These are phyloP conservation scores for Samsoniella hepiali DNA, from an alignment of 2,329 filamentous ascomycete genomes.

Conservation along the genomic window DNA sequence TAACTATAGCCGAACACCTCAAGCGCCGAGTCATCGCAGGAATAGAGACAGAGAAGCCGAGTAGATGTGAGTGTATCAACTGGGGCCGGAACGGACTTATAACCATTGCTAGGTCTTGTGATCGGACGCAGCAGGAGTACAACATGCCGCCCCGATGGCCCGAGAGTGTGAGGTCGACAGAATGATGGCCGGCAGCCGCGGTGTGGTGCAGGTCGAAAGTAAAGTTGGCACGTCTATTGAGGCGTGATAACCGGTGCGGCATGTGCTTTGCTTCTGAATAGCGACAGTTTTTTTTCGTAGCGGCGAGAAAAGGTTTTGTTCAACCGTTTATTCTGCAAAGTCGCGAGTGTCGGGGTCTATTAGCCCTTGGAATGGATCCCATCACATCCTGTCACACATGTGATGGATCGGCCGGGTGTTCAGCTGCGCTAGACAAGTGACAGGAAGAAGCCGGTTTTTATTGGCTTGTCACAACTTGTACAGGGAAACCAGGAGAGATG, in stretches of 20 bases:
- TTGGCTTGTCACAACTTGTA: no score
- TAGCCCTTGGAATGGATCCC: no score
- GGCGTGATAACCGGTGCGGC: background rate
- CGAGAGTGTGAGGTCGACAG: conserved; percentile 6
- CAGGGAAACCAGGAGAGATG: no score
- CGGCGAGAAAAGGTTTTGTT: no score
- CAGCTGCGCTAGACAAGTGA: no score
- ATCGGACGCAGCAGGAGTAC: background rate
- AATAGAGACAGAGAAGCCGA: background rate
- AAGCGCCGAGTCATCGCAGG: background rate
- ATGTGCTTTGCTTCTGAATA: background rate
- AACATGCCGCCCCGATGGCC: background rate
- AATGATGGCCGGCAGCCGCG: background rate
- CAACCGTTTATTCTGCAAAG: no score
- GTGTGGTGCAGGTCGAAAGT: background rate
- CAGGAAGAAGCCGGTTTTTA: no score
- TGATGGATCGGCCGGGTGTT: no score
- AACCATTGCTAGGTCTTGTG: background rate
- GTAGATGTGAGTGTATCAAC: background rate
- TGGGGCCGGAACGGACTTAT: background rate
- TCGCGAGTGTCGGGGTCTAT: no score
- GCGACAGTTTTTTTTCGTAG: background rate
- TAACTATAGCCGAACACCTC: background rate
- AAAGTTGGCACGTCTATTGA: background rate
- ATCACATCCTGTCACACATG: no score